A percentile compares a stretch with the other conserved stretches of the same genome.
Conservation (phyloP, 805 yeast genomes). For the Suhomyces prunicola region DNA sequence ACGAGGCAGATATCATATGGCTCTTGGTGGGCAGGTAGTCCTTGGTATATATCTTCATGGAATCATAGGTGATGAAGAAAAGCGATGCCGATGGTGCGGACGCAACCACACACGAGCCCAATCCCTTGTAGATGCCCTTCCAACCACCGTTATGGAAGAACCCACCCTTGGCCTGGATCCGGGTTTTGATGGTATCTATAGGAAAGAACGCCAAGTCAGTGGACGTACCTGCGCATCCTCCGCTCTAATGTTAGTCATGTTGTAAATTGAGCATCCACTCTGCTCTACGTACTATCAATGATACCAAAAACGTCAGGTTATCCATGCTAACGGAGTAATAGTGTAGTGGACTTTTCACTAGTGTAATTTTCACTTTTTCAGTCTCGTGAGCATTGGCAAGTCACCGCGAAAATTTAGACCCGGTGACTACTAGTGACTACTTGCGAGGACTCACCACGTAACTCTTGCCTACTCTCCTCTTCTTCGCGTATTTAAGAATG, state of each 20-base stretch:
- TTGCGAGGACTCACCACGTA: slow-evolving; percentile 21
- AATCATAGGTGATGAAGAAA: slow-evolving; percentile 73
- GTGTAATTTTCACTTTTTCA: slow-evolving; percentile 1
- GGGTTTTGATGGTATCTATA: slow-evolving; percentile 89
- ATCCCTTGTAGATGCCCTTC: slow-evolving; percentile 83
- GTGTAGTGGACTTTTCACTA: not conserved
- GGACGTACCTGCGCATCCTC: slow-evolving; percentile 95
- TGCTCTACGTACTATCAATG: slow-evolving; percentile 29
- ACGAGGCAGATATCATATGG: slow-evolving; percentile 85
- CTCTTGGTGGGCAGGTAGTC: slow-evolving; percentile 35
- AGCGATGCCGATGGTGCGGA: slow-evolving; percentile 73
- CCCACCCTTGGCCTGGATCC: slow-evolving; percentile 94
- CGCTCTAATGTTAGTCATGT: slow-evolving; percentile 45
- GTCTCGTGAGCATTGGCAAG: not conserved
- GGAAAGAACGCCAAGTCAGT: slow-evolving; percentile 96
- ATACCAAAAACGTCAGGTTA: slow-evolving; percentile 25
- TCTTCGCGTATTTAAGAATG: slow-evolving; percentile 36
- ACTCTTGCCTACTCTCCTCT: slow-evolving; percentile 31
- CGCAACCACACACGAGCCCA: slow-evolving; percentile 91
- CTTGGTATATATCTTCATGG: slow-evolving; percentile 50
- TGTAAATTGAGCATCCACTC: not conserved
- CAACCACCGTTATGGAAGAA: slow-evolving; percentile 92
- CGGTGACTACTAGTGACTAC: not conserved
- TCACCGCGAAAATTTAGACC: not conserved
- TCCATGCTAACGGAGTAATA: slow-evolving; percentile 19